Percentiles rank a stretch among this genome's conserved stretches.
Conservation (phyloP, 148 eudicot genomes). For the Fagopyrum homotropicum region DNA sequence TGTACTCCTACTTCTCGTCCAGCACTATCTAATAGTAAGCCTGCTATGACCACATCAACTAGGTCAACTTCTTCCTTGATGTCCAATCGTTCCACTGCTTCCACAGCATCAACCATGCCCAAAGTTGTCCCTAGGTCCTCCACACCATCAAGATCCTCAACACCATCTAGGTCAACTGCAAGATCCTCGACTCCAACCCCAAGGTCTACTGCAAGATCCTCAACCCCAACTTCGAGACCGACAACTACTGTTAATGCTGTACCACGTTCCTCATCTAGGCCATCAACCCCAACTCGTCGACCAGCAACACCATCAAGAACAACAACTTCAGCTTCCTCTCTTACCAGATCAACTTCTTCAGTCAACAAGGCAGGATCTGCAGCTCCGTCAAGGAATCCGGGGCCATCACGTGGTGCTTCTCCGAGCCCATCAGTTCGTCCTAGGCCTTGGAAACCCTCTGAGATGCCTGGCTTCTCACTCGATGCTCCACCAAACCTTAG, state of each 20-base stretch:
- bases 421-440: constrained; percentile 52
- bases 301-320: constrained; percentile 21
- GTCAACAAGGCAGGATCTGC: constrained; percentile 40
- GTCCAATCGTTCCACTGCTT: constrained; percentile 26
- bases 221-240: constrained; percentile 45
- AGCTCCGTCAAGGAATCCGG: constrained; percentile 41
- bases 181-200: constrained; percentile 28
- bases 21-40: constrained; percentile 32
- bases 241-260: constrained; percentile 15
- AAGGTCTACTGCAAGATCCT: constrained; percentile 58
- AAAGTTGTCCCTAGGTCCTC: constrained; percentile 60
- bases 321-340: constrained; percentile 32
- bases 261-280: background rate
- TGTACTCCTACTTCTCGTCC: constrained; percentile 74
- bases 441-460: constrained; percentile 90
- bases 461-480: constrained; percentile 92
- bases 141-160: constrained; percentile 36
- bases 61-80: constrained; percentile 24
- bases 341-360: constrained; percentile 47
- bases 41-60: constrained; percentile 25
- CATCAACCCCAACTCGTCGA: constrained; percentile 14
- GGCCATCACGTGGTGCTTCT: constrained; percentile 55
- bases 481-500: constrained; percentile 91
- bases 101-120: constrained; percentile 36
- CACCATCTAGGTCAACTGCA: constrained; percentile 18